Evolutionary conservation across 768 basidiomycete genomes (phyloP), one percentile per base, ranked within the genome.

Genomic region (Termitomyces sp.): DNA sequence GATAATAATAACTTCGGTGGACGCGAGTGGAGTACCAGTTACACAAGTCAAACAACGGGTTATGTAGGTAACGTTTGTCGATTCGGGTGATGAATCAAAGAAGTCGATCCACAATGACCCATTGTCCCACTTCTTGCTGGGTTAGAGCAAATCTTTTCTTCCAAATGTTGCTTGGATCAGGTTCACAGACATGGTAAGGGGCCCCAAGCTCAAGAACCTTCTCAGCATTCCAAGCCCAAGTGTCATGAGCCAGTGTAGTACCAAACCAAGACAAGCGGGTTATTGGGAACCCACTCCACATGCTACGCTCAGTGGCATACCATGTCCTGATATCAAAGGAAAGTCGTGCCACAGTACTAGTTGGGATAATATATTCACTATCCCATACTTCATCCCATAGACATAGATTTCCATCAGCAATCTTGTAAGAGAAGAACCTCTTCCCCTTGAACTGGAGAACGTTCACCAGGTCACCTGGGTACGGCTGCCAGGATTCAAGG

Each of bases 141-240:
- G 3, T 29, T 29, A 29, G 9, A 29, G n/a, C n/a, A n/a, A n/a
- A n/a, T n/a, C n/a, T n/a, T n/a, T n/a, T 29, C 29, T 29, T 29
- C 29, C 29, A 29, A 29, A 3, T 29, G 29, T 9, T 29, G 3
- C 9, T 9, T 4, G 9, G 29, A 29, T 18, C 13, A 13, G 20
- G 9, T 18, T 32, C n/a, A 10, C 2, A 5, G n/a, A 33, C 31
- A 32, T 7, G 9, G 45, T 47, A 47, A 2, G 45, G 45, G 1
- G 45, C 45, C 5, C 45, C 45, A 5, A 47, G 45, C 9, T 31
- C 33, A 0, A 53, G 25, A 12, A 43, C 23, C 11, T 53, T 38
- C 23, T 41, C 2, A 10, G 53, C 53, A 49, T 54, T 40, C 53
- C 53, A 54, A 4, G 36, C 25, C 53, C 44, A 53, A 1, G 27